Evolutionary conservation across 1,284 basidiomycete genomes (phyloP), one percentile per base, ranked within the genome.

Genomic region (Takashimella koratensis): DNA sequence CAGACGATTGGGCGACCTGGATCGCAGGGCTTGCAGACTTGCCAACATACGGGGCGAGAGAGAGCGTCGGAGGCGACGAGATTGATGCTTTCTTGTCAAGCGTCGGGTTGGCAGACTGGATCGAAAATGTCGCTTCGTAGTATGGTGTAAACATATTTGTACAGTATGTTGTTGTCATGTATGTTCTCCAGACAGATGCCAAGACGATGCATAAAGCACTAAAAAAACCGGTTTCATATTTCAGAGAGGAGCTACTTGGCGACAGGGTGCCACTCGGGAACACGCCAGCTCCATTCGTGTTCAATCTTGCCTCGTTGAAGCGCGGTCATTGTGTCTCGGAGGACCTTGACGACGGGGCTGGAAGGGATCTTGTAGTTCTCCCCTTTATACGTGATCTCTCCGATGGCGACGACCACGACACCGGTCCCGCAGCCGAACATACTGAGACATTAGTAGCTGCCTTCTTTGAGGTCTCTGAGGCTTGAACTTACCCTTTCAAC

Each of bases 401-500:
- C 49, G 47, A 71, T 59, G 6, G 60, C 54, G 5, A 67, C 66
- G 27, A 68, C 66, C 10, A 69, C 68, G 16, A 71, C 67, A 23
- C 67, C 68, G 8, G 68, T 71, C 23, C 68, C 68, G 49, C 67
- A 69, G 3, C 67, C 65, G 52, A 71, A 69, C 65, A 68, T 66
- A 2, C 67, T 68, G 20, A 42, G 21, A 44, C 5, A 24, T 36
- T 8, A 16, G 8, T 19, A 51, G 49, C 22, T 30, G 5, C 12
- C 22, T 43, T n/a, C 16, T 20, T 22, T 12, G 43, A 48, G 12
- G 24, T 47, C 4, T 25, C 10, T 36, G 8, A 8, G 16, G 8
- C 16, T 5, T 10, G 2, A 19, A 61, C 67, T 53, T 20, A 68
- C 66, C 65, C 67, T 48, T 64, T 66, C 36, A 71, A 42, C 11